Evolutionary conservation across 768 basidiomycete genomes (phyloP).

Genomic region (Leccinum boreale): DNA sequence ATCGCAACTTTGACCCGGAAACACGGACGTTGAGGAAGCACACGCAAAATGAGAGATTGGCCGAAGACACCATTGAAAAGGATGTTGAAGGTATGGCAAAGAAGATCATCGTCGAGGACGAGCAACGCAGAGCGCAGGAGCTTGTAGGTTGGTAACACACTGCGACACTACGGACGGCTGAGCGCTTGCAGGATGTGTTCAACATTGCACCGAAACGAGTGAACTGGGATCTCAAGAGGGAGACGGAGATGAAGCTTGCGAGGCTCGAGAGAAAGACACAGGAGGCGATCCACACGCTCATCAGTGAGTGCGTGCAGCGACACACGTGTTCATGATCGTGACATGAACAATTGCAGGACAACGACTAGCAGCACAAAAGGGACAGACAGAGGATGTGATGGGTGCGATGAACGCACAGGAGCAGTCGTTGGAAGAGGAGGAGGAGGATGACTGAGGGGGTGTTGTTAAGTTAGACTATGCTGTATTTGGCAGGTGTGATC

Average conservation of each 20-base stretch:
- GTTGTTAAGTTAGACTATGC: not conserved
- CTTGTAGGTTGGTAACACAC: constrained; percentile 54
- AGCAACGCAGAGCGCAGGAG: constrained; percentile 80
- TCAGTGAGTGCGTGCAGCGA: constrained; percentile 57
- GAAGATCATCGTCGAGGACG: constrained; percentile 82
- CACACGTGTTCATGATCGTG: constrained; percentile 4
- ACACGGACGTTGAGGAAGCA: constrained; percentile 76
- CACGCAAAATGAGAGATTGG: constrained; percentile 50
- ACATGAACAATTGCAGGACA: constrained; percentile 53
- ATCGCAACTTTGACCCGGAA: constrained; percentile 88
- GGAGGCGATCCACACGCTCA: constrained; percentile 88
- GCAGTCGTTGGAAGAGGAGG: constrained; percentile 46
- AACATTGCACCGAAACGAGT: constrained; percentile 97
- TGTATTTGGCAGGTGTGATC: constrained; percentile 19
- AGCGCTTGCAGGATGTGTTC: constrained; percentile 70
- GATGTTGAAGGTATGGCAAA: constrained; percentile 82
- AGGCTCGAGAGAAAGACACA: constrained; percentile 91
- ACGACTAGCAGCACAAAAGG: constrained; percentile 75
- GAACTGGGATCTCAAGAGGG: constrained; percentile 95
- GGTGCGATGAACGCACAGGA: constrained; percentile 83
- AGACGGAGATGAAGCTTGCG: constrained; percentile 85
- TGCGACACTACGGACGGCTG: constrained; percentile 9
- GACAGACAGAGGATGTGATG: constrained; percentile 72
- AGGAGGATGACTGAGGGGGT: constrained; percentile 7
- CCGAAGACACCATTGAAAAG: constrained; percentile 86